phyloP scores from a whole-genome alignment of 495 filamentous ascomycete genomes.

The Pseudotulostoma volvatum region DNA sequence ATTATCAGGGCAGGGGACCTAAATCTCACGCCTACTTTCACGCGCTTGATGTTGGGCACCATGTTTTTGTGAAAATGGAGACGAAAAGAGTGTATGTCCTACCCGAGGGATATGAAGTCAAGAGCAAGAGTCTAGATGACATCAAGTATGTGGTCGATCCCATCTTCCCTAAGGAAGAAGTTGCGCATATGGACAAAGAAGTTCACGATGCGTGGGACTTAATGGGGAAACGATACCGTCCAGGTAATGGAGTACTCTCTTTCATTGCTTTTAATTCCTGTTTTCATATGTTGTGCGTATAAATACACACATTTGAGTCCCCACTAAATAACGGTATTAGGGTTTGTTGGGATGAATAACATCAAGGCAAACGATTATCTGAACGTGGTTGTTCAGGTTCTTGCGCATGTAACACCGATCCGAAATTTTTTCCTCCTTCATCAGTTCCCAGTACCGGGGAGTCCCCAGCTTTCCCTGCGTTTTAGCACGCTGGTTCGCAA shows the following conservation, averaged over 20 bases:
- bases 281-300: no score
- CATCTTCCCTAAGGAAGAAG: conserved; percentile 61
- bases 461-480: conserved; percentile 50
- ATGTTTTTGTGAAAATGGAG: conserved; percentile 95
- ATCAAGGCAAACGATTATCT: conserved; percentile 99
- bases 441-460: conserved; percentile 26
- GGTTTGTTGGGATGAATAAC: conserved; percentile 98
- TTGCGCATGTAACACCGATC: conserved; percentile 78
- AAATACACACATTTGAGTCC: no score
- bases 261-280: neutral
- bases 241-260: conserved; percentile 32
- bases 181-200: conserved; percentile 63
- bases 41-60: conserved; percentile 83
- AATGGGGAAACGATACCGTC: conserved; percentile 65
- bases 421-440: conserved; percentile 90
- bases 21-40: conserved; percentile 97
- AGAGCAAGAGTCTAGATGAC: conserved; percentile 88
- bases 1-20: conserved; percentile 85
- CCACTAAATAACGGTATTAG: conserved; percentile 18
- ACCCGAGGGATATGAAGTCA: conserved; percentile 93
- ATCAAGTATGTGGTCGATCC: conserved; percentile 98
- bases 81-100: conserved; percentile 91
- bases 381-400: conserved; percentile 87
- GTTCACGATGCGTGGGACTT: conserved; percentile 63
- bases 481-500: conserved; percentile 87